Conservation (phyloP, 805 yeast genomes). For the Wickerhamiella galacta region DNA sequence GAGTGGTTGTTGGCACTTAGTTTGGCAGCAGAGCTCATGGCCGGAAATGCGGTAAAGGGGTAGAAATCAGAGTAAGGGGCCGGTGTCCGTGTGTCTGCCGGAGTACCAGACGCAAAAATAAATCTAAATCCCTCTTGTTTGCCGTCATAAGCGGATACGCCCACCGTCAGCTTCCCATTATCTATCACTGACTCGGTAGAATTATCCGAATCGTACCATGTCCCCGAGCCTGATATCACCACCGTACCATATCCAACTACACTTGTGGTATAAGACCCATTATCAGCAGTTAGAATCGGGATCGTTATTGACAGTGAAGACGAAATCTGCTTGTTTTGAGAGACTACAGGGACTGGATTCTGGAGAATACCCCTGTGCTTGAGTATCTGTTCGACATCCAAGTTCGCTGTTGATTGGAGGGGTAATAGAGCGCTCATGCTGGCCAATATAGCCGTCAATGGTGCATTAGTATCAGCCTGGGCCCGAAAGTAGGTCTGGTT, state of each 20-base stretch:
- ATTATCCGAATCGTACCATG: background rate
- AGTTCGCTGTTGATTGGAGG: background rate
- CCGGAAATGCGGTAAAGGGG: slow-evolving; percentile 9
- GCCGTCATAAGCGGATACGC: background rate
- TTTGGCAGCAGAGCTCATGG: slow-evolving; percentile 5
- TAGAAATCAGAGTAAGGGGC: too few relatives aligned
- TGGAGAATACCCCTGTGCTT: background rate
- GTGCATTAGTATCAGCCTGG: slow-evolving; percentile 2
- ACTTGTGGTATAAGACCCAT: background rate
- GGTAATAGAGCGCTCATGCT: slow-evolving; percentile 6
- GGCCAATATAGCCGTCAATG: slow-evolving; percentile 5
- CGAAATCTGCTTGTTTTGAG: background rate
- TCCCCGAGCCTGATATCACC: slow-evolving; percentile 2
- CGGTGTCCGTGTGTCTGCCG: too few relatives aligned
- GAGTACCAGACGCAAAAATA: background rate
- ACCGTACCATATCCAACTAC: slow-evolving; percentile 11
- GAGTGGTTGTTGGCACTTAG: background rate
- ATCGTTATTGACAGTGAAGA: slow-evolving; percentile 1
- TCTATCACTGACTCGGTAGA: background rate
- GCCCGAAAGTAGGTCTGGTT: slow-evolving; percentile 5
- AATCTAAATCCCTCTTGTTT: background rate
- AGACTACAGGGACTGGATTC: background rate
- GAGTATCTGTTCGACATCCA: background rate
- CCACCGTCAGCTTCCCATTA: background rate
- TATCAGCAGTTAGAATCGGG: background rate